phyloP scores from a whole-genome alignment of 306 rosid genomes.

The Corylus avellana region DNA sequence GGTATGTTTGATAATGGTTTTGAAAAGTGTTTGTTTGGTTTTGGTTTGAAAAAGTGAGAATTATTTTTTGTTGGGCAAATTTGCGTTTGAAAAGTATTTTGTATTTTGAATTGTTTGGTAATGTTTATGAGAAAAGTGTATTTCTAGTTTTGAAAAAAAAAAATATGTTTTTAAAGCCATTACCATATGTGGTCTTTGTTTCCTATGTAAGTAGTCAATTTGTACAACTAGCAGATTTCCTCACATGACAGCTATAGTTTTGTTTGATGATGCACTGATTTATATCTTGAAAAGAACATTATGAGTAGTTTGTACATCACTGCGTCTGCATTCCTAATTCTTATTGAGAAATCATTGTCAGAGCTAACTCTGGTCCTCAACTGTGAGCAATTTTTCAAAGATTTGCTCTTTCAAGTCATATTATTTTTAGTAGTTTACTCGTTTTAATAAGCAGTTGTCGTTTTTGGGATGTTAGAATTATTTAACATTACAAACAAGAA shows the following conservation, averaged over 20 bases:
- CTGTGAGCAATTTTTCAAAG: not conserved
- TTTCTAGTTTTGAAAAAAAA: too few relatives aligned
- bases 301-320: not conserved
- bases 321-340: not conserved
- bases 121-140: too few relatives aligned
- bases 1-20: not conserved
- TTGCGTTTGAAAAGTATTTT: too few relatives aligned
- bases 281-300: not conserved
- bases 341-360: not conserved
- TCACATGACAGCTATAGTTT: not conserved
- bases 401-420: not conserved
- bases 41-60: too few relatives aligned
- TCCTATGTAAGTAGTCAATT: not conserved
- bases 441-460: not conserved
- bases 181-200: not conserved
- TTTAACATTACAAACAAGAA: not conserved
- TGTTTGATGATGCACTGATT: not conserved
- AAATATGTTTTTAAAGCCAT: too few relatives aligned
- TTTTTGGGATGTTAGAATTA: not conserved
- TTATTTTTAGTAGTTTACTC: not conserved
- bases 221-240: not conserved
- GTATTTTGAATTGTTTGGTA: too few relatives aligned
- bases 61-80: too few relatives aligned
- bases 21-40: too few relatives aligned
- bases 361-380: not conserved